These are phyloP conservation scores for Agaricus sinodeliciosus DNA, from an alignment of 768 basidiomycete genomes.

Conservation along the genomic window DNA sequence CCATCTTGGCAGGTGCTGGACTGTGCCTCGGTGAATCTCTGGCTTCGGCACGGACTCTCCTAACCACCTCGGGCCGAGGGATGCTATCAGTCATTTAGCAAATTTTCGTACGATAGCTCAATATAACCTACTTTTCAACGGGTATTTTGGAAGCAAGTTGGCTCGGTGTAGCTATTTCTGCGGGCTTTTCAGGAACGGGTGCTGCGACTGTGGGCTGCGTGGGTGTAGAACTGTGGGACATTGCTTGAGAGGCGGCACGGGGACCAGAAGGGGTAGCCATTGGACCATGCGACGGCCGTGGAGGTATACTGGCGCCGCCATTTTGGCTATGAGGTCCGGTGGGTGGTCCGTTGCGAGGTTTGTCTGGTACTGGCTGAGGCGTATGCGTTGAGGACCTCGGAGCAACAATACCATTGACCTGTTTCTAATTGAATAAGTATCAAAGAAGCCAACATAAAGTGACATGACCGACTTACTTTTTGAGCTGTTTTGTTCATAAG, in stretches of 20 bases:
- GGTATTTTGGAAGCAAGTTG: constrained; percentile 34
- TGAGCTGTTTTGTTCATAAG: constrained; percentile 21
- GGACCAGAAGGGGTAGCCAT: constrained; percentile 42
- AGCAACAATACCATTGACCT: constrained; percentile 18
- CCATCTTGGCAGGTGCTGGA: constrained; percentile 9
- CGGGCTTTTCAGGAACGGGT: neutral
- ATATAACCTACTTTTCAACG: constrained; percentile 52
- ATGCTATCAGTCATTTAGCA: constrained; percentile 36
- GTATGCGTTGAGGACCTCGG: constrained; percentile 28
- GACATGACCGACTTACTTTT: constrained; percentile 18
- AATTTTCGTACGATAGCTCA: constrained; percentile 1
- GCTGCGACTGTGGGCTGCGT: constrained; percentile 19
- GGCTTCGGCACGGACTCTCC: constrained; percentile 41
- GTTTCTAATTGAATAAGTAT: constrained; percentile 10
- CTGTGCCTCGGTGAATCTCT: constrained; percentile 28
- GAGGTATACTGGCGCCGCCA: constrained; percentile 20
- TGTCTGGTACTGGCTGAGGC: constrained; percentile 29
- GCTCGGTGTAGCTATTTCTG: neutral
- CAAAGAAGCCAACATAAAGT: neutral
- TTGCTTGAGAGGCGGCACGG: constrained; percentile 38
- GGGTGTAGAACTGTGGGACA: constrained; percentile 20
- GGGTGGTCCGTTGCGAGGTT: constrained; percentile 22
- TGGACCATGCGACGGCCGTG: constrained; percentile 18
- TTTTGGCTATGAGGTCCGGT: constrained; percentile 12
- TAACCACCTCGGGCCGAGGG: constrained; percentile 76